Evolutionary conservation across 495 filamentous ascomycete species (phyloP), one percentile per base, ranked within the genome.

Genomic region (Delitschia confertaspora): DNA sequence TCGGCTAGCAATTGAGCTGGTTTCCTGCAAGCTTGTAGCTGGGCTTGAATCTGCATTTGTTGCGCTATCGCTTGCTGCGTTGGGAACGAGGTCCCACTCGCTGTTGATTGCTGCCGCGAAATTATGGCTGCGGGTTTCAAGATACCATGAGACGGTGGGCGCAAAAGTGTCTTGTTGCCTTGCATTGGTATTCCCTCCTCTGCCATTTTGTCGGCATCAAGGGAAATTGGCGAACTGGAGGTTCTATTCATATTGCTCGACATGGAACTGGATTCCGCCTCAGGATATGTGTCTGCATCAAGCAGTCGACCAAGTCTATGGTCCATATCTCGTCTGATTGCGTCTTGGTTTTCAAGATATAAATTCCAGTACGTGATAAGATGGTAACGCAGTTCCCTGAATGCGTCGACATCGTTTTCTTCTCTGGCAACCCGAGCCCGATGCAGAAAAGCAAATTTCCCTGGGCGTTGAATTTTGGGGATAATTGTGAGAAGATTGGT

Each of bases 351-450:
- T 9, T 51, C 47, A 14, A 56, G 47, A 39, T 56, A 51, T 4
- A 21, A 10, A n/a, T 44, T 16, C 52, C 52, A 56, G 38, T 51
- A 44, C 6, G 33, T 16, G 26, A 56, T 51, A 4, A 56, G 42
- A 22, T 56, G 47, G 11, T 56, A 47, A 10, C 52, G 41, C 1
- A 56, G 38, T 6, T 51, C 40, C 6, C 43, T 33, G 30, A 56
- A 56, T 6, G 31, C 52, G 8, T 46, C 26, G 6, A 56, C 32
- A 21, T 56, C 38, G 17, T 56, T 47, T 3, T 56, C 32, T 19
- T 56, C 52, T 14, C 52, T 35, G 8, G 52, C 52, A 3, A 56
- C 52, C n/a, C 52, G 24, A 11, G 52, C 52, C 11, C 52, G 47
- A 27, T 56, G 52, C 2, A 56, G 43, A 22, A 51, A 56, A 23